Base-by-base conservation (phyloP, 495 filamentous ascomycete species). In the Penicillium canariense region DNA sequence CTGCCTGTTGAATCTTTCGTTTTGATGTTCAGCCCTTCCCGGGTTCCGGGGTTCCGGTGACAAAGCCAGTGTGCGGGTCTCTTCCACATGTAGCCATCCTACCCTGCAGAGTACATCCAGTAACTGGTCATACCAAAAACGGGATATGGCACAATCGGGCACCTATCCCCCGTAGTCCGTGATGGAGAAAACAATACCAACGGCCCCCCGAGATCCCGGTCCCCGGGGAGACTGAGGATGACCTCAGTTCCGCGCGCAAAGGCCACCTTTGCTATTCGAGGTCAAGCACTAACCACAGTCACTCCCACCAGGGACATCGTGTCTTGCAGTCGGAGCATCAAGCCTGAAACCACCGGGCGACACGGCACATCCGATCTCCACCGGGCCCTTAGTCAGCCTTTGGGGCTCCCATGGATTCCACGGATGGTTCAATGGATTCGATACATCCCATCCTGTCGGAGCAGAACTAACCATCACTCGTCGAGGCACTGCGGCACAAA, bases 261-360 rank as follows among this genome's bases (percentile, higher is more conserved):
- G 38, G 52, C 52, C 52, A 55, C 52, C 36, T 55, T n/a, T 49
- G 34, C 52, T 17, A 43, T 54, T 54, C 36, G 18, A 44, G 6
- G 36, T n/a, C n/a, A n/a, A n/a, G n/a, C n/a, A n/a, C n/a, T n/a
- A n/a, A n/a, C n/a, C n/a, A n/a, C n/a, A n/a, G n/a, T n/a, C 30
- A 45, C 40, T 39, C 18, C 23, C 11, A 40, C 18, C 1, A 12
- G 9, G 18, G 23, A 40, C 18, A 36, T 36, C 5, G n/a, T 20
- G 11, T 40, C 38, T 23, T 20, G 42, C 38, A 36, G 50, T 62
- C 62, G 63, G 54, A 50, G 31, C 57, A 56, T 63, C 34, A 8
- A 52, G 40, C 60, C 63, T 66, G 63, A 66, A 66, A 61, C 63
- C 42, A 42, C 60, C 38, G 25, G n/a, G 38, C 60, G 54, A 66